phyloP scores from a whole-genome alignment of 140 eudicot genomes.

The Bidens hawaiensis region DNA sequence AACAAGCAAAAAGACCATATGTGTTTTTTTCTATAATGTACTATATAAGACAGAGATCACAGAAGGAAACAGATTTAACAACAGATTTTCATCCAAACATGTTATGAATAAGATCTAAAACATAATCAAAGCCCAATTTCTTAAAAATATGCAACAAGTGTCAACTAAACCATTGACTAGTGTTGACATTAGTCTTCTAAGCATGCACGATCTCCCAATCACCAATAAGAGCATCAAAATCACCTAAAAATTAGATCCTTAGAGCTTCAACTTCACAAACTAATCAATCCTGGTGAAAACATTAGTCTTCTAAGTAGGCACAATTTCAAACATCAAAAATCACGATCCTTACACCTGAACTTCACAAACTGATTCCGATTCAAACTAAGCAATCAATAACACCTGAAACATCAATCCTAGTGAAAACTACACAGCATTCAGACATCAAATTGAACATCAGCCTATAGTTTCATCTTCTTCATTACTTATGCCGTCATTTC shows the following conservation, averaged over 20 bases:
- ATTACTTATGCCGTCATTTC: too few species aligned
- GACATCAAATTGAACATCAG: too few species aligned
- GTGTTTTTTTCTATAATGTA: slow-evolving; percentile 5
- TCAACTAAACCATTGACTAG: slow-evolving; percentile 2
- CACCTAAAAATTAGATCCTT: slow-evolving; percentile 16
- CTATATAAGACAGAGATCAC: slow-evolving; percentile 3
- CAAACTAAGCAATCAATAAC: too few species aligned
- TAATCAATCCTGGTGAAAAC: too few species aligned
- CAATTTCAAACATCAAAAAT: too few species aligned
- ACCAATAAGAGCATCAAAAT: slow-evolving; percentile 15
- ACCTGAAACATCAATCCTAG: too few species aligned
- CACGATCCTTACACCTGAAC: too few species aligned
- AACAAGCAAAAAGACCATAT: not conserved
- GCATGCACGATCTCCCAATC: slow-evolving; percentile 3
- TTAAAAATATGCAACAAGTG: slow-evolving; percentile 1
- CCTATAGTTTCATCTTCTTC: too few species aligned
- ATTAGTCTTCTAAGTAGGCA: too few species aligned
- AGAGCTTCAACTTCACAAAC: too few species aligned
- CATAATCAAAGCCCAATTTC: slow-evolving; percentile 9
- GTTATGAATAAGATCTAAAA: slow-evolving; percentile 4
- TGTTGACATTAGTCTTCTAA: slow-evolving; percentile 6
- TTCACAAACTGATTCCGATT: too few species aligned
- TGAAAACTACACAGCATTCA: too few species aligned
- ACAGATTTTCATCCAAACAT: slow-evolving; percentile 1
- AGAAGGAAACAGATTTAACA: slow-evolving; percentile 8